Evolutionary conservation across 202 grass and related monocot genomes (phyloP), one percentile per base, ranked within the genome.

Genomic region (Zoysia matrella): DNA sequence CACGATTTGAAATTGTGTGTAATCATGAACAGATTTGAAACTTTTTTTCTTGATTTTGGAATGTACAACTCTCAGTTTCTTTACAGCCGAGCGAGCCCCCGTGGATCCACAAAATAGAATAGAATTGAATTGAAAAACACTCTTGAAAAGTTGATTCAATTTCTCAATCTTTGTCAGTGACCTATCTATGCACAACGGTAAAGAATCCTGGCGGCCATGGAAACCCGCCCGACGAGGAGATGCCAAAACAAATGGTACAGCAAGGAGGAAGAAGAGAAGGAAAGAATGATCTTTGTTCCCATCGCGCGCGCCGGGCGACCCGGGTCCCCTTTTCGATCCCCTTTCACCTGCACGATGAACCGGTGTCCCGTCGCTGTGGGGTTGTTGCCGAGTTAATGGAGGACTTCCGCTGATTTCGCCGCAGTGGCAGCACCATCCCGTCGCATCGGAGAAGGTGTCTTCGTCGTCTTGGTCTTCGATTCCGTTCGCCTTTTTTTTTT

Each of bases 161-260:
- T 50, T 18, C 7, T 70, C 18, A 9, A 46, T 13, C 44, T 71
- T 30, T 89, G 52, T 73, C 62, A 67, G 41, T 76, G 22, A 74
- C n/a, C 67, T 78, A 74, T 77, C 52, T 73, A 78, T 74, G 40
- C 88, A 89, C 74, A 89, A 43, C n/a, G 66, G 66, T 69, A 86
- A 89, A 86, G 78, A 86, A 89, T 89, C 9, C 4, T 8, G 56
- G 40, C 11, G 54, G n/a, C 60, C 52, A 61, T 67, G 49, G 47
- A 80, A 47, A 43, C 30, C 42, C 71, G 14, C 76, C 70, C 36
- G 64, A 52, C 50, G 18, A 63, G 47, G 42, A 74, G 74, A 78
- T 8, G 41, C n/a, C 65, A 44, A 53, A 73, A 8, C 14, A 40
- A 84, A 57, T 30, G 74, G 64, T 62, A 60, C 30, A 69, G 73